A percentile compares a stretch with the other conserved stretches of the same genome.
These are phyloP conservation scores for Periconia macrospinosa DNA, from an alignment of 2,329 filamentous ascomycete species.

Conservation along the genomic window DNA sequence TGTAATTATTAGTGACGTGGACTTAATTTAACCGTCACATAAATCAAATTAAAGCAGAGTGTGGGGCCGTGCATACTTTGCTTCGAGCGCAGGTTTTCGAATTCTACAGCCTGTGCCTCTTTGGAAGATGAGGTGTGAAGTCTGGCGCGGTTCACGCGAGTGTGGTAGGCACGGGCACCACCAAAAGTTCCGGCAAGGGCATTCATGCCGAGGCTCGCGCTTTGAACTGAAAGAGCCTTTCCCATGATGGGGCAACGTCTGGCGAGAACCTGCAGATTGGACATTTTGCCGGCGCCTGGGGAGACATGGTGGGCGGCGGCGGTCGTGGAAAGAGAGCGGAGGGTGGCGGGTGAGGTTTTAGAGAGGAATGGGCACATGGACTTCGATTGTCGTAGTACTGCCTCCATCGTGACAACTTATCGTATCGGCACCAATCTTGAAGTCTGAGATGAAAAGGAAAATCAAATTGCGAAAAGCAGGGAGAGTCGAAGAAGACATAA, in stretches of 20 bases:
- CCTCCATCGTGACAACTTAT: slow-evolving; percentile 69
- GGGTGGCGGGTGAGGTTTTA: slow-evolving; percentile 86
- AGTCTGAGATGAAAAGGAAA: not conserved
- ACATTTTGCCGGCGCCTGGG: slow-evolving; percentile 89
- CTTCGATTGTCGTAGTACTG: slow-evolving; percentile 91
- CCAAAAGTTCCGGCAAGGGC: slow-evolving; percentile 53
- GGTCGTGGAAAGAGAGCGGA: slow-evolving; percentile 83
- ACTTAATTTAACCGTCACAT: not conserved
- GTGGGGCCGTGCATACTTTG: slow-evolving; percentile 44
- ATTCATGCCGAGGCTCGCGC: slow-evolving; percentile 51
- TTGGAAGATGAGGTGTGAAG: slow-evolving; percentile 80
- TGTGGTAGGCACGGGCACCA: slow-evolving; percentile 52
- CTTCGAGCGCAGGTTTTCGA: slow-evolving; percentile 39
- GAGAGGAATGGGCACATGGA: slow-evolving; percentile 97
- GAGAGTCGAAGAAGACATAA: slow-evolving; percentile 4
- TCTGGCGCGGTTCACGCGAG: slow-evolving; percentile 64
- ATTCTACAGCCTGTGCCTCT: slow-evolving; percentile 76
- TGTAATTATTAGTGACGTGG: not conserved
- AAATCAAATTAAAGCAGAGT: not conserved
- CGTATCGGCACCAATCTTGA: slow-evolving; percentile 4
- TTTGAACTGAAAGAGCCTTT: slow-evolving; percentile 90
- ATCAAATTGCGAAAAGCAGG: not conserved
- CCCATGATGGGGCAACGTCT: slow-evolving; percentile 98
- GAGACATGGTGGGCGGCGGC: slow-evolving; percentile 67
- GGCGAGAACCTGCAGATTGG: slow-evolving; percentile 91